Evolutionary conservation across 139 green algal species (phyloP), one percentile per base, ranked within the genome.

Genomic region (Chlamydomonas eustigma): DNA sequence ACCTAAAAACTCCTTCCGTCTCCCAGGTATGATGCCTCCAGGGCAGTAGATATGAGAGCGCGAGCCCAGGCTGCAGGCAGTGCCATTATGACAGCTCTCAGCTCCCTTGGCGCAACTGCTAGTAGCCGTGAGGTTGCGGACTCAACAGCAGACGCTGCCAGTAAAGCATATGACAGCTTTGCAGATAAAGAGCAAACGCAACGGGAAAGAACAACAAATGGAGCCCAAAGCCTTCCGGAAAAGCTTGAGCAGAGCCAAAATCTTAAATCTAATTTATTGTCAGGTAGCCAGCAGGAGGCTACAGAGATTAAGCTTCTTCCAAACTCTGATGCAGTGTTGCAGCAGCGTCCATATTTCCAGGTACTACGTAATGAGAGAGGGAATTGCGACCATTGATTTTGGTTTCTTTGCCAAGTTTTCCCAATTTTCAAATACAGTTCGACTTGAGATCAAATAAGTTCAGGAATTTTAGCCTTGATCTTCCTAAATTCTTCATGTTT

Each of bases 271-370:
- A n/a, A n/a, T n/a, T n/a, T n/a, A n/a, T n/a, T n/a, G n/a, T n/a
- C n/a, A n/a, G n/a, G n/a, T n/a, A n/a, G n/a, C n/a, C n/a, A n/a
- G n/a, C n/a, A n/a, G n/a, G n/a, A n/a, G n/a, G n/a, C n/a, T n/a
- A 6, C 34, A 35, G 64, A 33, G 1, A 22, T 50, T 3, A 50
- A 66, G 37, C 39, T 8, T 1, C 31, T 83, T 34, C 33, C 76
- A 4, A 77, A 82, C n/a, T 80, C 87, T 22, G 85, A 90, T 25
- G 87, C 80, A 0, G 84, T 95, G 31, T 65, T 97, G 74, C 31
- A 86, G 38, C 84, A 93, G 50, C 81, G 92, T 1, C 84, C 81
- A 1, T 96, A 94, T 80, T 96, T 96, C 71, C 78, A 68, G 44
- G 44, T 58, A 58, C 12, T 12, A 18, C n/a, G n/a, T n/a, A n/a